phyloP scores from a whole-genome alignment of 108 stramenopile species.

The Skeletonema potamos region DNA sequence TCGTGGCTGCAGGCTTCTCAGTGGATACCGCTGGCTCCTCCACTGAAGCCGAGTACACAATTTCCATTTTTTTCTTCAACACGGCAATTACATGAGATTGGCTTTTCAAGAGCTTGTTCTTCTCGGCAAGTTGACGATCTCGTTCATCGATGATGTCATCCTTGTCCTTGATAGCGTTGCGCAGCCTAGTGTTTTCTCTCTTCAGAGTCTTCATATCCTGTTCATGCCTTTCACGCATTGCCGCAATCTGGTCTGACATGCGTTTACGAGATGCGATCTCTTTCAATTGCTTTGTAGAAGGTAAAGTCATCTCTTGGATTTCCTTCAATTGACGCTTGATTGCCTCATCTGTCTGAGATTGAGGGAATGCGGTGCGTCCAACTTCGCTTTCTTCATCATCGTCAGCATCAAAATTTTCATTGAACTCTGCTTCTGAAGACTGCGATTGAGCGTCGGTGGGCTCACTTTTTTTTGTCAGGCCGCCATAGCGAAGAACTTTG shows the following conservation, averaged over 20 bases:
- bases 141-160: neutral
- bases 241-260: slow-evolving; percentile 20
- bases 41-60: neutral
- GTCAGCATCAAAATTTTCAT: slow-evolving; percentile 6
- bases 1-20: neutral
- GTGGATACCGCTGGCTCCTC: neutral
- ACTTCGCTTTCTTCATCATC: neutral
- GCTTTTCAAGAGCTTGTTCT: slow-evolving; percentile 10
- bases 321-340: slow-evolving; percentile 23
- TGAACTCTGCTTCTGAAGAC: slow-evolving; percentile 17
- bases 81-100: slow-evolving; percentile 12
- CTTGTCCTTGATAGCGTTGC: slow-evolving; percentile 17
- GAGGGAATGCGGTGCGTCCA: neutral
- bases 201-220: neutral
- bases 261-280: slow-evolving; percentile 12
- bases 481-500: slow-evolving; percentile 30
- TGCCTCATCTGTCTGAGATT: slow-evolving; percentile 26
- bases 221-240: slow-evolving; percentile 3
- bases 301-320: slow-evolving; percentile 24
- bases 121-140: neutral
- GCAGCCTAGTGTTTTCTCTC: slow-evolving; percentile 5
- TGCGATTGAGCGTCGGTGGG: neutral
- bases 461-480: neutral
- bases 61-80: slow-evolving; percentile 4
- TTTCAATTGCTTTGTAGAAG: slow-evolving; percentile 17